Percentiles rank a stretch among this genome's conserved stretches.
These are phyloP conservation scores for Pseudogymnoascus pannorum DNA, from an alignment of 2,329 filamentous ascomycete species.

Conservation along the genomic window DNA sequence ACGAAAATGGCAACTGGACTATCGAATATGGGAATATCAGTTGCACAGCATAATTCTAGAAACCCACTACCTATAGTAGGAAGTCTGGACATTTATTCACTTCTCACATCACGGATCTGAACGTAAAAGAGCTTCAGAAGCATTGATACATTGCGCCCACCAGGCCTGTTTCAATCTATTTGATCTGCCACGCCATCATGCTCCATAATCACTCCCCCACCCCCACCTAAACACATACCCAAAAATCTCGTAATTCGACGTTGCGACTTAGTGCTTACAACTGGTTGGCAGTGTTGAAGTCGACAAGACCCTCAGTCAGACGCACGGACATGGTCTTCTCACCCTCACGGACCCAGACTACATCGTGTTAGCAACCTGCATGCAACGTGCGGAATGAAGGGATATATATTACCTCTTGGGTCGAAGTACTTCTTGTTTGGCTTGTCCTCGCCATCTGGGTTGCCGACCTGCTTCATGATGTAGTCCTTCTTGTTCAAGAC, in stretches of 20 bases:
- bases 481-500: constrained; percentile 93
- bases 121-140: neutral
- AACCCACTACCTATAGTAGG: neutral
- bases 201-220: neutral
- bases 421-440: constrained; percentile 97
- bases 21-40: neutral
- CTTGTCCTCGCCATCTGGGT: constrained; percentile 93
- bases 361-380: constrained; percentile 38
- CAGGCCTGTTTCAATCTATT: constrained; percentile 1
- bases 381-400: neutral
- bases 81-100: neutral
- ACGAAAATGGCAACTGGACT: neutral
- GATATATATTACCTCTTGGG: constrained; percentile 29
- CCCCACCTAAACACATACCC: neutral
- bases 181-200: neutral
- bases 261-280: constrained; percentile 45
- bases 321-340: constrained; percentile 93
- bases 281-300: constrained; percentile 82
- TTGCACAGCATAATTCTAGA: neutral
- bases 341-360: constrained; percentile 92
- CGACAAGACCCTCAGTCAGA: constrained; percentile 71
- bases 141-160: constrained; percentile 6
- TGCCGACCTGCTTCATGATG: constrained; percentile 77
- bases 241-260: neutral
- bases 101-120: neutral